Conservation (phyloP, 352 stramenopile species). For the Phytophthora nicotianae region DNA sequence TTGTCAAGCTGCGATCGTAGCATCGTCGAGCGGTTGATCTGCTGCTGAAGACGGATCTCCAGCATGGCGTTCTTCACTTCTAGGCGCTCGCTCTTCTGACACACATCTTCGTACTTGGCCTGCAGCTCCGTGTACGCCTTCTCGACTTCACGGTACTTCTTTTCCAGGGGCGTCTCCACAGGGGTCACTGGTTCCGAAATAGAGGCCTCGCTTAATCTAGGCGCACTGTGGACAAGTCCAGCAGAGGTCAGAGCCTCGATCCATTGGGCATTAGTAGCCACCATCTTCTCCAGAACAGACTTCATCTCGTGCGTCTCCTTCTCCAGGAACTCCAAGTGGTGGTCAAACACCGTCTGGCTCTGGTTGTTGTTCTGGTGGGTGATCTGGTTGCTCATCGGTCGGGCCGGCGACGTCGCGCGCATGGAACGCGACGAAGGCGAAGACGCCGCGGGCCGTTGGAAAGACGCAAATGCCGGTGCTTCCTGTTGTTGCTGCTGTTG, state of each 20-base stretch:
- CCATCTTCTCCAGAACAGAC: constrained; percentile 65
- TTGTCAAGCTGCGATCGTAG: constrained; percentile 74
- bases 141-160: constrained; percentile 57
- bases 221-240: constrained; percentile 22
- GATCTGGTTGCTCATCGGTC: constrained; percentile 46
- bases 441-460: constrained; percentile 17
- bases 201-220: constrained; percentile 26
- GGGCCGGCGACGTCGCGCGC: constrained; percentile 23
- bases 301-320: constrained; percentile 77
- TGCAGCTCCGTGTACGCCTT: constrained; percentile 58
- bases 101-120: constrained; percentile 54
- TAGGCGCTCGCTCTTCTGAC: constrained; percentile 51
- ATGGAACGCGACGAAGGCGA: constrained; percentile 29
- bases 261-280: constrained; percentile 75
- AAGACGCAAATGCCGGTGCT: constrained; percentile 24
- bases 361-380: constrained; percentile 38
- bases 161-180: constrained; percentile 37
- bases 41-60: constrained; percentile 66
- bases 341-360: constrained; percentile 52
- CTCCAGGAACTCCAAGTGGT: constrained; percentile 71
- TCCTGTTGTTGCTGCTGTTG: constrained; percentile 25
- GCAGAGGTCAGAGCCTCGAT: constrained; percentile 57
- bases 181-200: constrained; percentile 29
- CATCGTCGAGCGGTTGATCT: constrained; percentile 65
- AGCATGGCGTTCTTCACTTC: constrained; percentile 69